Evolutionary conservation across 2,329 filamentous ascomycete species (phyloP).

Genomic region (Pseudocercospora pini-densiflorae): DNA sequence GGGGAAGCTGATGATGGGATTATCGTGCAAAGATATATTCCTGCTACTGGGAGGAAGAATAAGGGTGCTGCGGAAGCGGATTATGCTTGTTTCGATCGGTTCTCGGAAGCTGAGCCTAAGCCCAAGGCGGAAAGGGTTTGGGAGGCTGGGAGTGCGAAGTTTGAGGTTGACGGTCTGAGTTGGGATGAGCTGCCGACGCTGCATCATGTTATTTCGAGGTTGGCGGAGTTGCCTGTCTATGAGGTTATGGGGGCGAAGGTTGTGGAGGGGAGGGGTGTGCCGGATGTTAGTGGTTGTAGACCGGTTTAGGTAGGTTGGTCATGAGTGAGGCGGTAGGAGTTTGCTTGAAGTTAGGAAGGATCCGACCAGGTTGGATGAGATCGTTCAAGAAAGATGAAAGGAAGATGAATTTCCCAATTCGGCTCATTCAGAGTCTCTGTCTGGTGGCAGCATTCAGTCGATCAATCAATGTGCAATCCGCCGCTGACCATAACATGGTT

Average conservation of each 20-base stretch:
- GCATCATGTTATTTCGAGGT: constrained; percentile 16
- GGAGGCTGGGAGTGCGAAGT: constrained; percentile 5
- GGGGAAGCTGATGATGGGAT: constrained; percentile 27
- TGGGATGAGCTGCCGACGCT: constrained; percentile 23
- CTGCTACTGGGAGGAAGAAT: constrained; percentile 49
- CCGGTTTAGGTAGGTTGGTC: background rate
- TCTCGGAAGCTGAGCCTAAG: constrained; percentile 16
- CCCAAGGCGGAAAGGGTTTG: constrained; percentile 7
- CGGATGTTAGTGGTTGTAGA: constrained; percentile 11
- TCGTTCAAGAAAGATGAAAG: too few relatives aligned
- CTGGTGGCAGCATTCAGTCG: background rate
- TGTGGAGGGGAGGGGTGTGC: constrained; percentile 19
- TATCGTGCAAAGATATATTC: constrained; percentile 52
- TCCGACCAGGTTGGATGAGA: too few relatives aligned
- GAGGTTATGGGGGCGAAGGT: constrained; percentile 21
- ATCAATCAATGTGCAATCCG: background rate
- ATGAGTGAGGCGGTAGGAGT: too few relatives aligned
- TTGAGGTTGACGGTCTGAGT: constrained; percentile 10
- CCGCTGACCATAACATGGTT: background rate
- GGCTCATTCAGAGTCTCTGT: background rate
- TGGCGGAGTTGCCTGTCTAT: constrained; percentile 22
- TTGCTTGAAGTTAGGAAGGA: too few relatives aligned
- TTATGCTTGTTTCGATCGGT: constrained; percentile 22
- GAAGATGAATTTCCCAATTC: too few relatives aligned
- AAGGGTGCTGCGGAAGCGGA: constrained; percentile 53